Evolutionary conservation across 1,284 basidiomycete species (phyloP).

Genomic region (Apiotrichum sp.): DNA sequence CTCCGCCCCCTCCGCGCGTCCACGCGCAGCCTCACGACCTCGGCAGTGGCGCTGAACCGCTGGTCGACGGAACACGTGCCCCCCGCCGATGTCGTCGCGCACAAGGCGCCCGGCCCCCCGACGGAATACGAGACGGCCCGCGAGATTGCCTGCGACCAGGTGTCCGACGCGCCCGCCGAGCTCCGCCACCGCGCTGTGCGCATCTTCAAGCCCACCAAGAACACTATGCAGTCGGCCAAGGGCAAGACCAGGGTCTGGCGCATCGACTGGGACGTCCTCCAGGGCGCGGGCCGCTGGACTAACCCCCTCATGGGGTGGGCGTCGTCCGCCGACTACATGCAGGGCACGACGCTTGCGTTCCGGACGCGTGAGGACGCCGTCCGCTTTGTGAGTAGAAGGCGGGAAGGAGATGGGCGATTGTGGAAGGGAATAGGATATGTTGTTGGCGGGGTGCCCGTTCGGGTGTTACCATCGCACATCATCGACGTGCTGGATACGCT

Average conservation of each 20-base stretch:
- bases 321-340: conserved; percentile 93
- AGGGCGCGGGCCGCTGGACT: conserved; percentile 89
- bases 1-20: conserved; percentile 10
- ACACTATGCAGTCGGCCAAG: conserved; percentile 90
- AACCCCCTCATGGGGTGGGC: conserved; percentile 99
- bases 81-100: conserved; percentile 25
- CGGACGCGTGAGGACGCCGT: conserved; percentile 84
- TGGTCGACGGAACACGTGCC: conserved; percentile 7
- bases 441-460: no score
- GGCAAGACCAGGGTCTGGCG: conserved; percentile 85
- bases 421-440: no score
- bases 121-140: conserved; percentile 22
- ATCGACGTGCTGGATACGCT: no score
- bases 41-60: background rate
- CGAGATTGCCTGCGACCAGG: conserved; percentile 38
- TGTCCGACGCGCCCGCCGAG: conserved; percentile 46
- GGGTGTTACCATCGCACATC: no score
- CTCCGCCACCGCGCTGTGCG: conserved; percentile 54
- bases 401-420: no score
- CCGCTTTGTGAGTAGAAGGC: conserved; percentile 58
- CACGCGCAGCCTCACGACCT: conserved; percentile 2
- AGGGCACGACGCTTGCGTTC: conserved; percentile 83
- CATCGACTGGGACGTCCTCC: conserved; percentile 88
- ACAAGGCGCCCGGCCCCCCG: conserved; percentile 17
- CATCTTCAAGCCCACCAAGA: conserved; percentile 88